phyloP scores from a whole-genome alignment of 305 asterid species.

The Solanum hybrid region DNA sequence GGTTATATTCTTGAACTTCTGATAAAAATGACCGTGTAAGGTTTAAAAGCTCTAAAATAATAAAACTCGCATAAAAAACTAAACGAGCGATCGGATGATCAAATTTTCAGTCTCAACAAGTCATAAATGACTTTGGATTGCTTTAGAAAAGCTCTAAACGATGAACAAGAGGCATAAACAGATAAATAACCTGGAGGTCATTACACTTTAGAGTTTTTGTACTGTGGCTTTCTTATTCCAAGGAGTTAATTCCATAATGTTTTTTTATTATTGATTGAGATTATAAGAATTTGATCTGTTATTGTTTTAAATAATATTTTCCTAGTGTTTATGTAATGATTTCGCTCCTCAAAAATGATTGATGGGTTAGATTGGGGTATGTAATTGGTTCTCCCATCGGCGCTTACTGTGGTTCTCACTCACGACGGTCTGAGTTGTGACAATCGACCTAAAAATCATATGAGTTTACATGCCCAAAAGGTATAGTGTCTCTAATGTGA shows the following conservation, averaged over 20 bases:
- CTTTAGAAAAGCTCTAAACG: not conserved
- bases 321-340: not conserved
- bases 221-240: not conserved
- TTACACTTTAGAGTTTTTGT: not conserved
- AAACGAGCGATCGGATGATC: not conserved
- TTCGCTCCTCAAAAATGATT: not conserved
- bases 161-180: not conserved
- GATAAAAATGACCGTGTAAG: not conserved
- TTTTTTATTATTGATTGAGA: not conserved
- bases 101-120: not conserved
- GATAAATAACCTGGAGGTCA: not conserved
- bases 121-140: not conserved
- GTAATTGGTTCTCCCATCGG: not conserved
- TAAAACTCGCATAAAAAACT: not conserved
- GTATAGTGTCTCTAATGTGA: too few relatives aligned
- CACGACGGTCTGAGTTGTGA: too few relatives aligned
- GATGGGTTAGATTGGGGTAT: not conserved
- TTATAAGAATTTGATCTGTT: too few relatives aligned
- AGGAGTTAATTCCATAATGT: not conserved
- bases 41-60: not conserved
- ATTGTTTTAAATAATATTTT: too few relatives aligned
- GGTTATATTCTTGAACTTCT: not conserved
- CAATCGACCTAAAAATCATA: too few relatives aligned
- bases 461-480: not conserved
- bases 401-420: too few relatives aligned